Evolutionary conservation across 108 stramenopile genomes (phyloP).

Genomic region (Mayamaea pseudoterrestris): DNA sequence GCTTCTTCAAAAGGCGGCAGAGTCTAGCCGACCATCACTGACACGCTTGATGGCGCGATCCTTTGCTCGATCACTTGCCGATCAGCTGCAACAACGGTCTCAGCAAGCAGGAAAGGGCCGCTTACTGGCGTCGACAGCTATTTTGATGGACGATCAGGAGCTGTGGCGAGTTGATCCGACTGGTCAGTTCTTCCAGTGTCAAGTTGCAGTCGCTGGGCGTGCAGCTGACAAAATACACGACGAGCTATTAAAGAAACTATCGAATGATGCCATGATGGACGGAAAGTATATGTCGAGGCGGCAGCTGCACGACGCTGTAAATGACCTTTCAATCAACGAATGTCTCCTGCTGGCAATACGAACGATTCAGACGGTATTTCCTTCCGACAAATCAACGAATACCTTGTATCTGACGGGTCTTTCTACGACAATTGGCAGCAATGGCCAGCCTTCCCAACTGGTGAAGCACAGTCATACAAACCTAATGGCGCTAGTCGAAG

Average conservation of each 20-base stretch:
- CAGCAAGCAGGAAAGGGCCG: constrained; percentile 30
- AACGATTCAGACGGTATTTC: too few species aligned
- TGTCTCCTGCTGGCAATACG: too few species aligned
- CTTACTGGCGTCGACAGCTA: constrained; percentile 21
- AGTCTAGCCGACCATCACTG: not conserved
- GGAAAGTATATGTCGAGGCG: constrained; percentile 5
- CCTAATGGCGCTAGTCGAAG: too few species aligned
- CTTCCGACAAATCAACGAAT: too few species aligned
- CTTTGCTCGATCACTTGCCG: constrained; percentile 45
- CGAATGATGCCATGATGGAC: not conserved
- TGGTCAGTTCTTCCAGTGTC: constrained; percentile 71
- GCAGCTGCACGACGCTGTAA: too few species aligned
- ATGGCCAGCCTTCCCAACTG: too few species aligned
- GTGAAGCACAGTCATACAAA: too few species aligned
- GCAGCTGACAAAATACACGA: constrained; percentile 1
- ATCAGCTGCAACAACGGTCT: constrained; percentile 53
- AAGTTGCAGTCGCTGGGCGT: constrained; percentile 45
- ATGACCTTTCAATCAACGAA: too few species aligned
- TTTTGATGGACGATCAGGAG: constrained; percentile 33
- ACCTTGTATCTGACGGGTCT: too few species aligned
- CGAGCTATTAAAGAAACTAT: not conserved
- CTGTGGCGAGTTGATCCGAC: constrained; percentile 72
- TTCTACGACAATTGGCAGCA: too few species aligned
- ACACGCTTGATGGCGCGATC: constrained; percentile 10
- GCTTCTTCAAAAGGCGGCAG: constrained; percentile 8